Percentiles rank a stretch among this genome's conserved stretches.
phyloP scores from a whole-genome alignment of 495 filamentous ascomycete genomes.

The Usnea hakonensis region DNA sequence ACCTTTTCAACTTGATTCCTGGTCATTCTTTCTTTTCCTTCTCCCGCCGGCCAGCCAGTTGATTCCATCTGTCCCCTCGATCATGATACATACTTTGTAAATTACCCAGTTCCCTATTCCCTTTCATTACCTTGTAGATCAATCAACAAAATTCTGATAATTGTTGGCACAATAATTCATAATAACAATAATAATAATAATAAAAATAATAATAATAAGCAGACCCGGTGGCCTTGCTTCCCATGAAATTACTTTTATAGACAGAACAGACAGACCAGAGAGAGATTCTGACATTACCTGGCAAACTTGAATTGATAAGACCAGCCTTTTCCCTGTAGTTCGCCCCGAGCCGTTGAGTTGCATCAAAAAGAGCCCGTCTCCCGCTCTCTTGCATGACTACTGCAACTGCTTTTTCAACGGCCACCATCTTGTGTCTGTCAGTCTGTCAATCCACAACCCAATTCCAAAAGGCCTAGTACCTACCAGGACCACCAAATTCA shows the following conservation, averaged over 20 bases:
- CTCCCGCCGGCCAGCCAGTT: conserved; percentile 16
- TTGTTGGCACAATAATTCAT: too few relatives aligned
- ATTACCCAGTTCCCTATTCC: too few relatives aligned
- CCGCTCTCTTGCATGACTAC: conserved; percentile 17
- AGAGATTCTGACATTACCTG: too few relatives aligned
- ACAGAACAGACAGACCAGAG: too few relatives aligned
- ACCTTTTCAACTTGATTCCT: too few relatives aligned
- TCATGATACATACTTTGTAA: neutral
- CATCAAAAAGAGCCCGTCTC: conserved; percentile 19
- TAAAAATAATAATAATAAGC: too few relatives aligned
- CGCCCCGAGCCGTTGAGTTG: conserved; percentile 17
- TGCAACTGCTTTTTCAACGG: conserved; percentile 3
- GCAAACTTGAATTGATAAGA: conserved; percentile 3
- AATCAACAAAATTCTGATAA: too few relatives aligned
- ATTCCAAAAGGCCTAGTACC: too few relatives aligned
- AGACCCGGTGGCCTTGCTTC: conserved; percentile 1
- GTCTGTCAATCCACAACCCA: too few relatives aligned
- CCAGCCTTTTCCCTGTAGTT: conserved; percentile 14
- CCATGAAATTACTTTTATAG: too few relatives aligned
- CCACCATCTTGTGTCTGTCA: neutral
- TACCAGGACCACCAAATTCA: neutral
- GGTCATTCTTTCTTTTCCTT: conserved; percentile 2
- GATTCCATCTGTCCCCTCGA: conserved; percentile 1
- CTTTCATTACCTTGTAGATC: too few relatives aligned
- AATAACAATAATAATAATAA: too few relatives aligned